Conservation (phyloP, 805 yeast genomes). For the Komagataella pastoris region DNA sequence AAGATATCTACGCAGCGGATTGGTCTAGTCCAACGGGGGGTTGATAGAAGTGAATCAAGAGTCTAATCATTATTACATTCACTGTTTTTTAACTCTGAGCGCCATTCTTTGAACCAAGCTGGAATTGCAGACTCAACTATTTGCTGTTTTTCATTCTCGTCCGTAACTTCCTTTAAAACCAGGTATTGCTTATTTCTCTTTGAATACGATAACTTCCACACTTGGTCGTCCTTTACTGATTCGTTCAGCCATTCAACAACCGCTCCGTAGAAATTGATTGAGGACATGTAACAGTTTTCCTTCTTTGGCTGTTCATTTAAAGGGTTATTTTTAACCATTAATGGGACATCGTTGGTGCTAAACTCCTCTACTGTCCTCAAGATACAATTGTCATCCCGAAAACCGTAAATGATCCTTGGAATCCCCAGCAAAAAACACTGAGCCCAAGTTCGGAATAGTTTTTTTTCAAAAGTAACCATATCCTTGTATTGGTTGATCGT, state of each 20-base stretch:
- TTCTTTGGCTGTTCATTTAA: conserved; percentile 19
- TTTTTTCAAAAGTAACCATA: conserved; percentile 57
- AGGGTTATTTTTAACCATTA: conserved; percentile 41
- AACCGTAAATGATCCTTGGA: conserved; percentile 72
- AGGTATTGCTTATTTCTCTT: conserved; percentile 31
- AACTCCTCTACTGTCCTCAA: conserved; percentile 62
- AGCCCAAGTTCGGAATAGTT: conserved; percentile 78
- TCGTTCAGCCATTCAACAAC: conserved; percentile 64
- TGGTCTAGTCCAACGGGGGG: not conserved
- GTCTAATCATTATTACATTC: not conserved
- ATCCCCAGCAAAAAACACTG: conserved; percentile 86
- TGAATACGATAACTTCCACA: conserved; percentile 44
- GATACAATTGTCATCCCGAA: conserved; percentile 60
- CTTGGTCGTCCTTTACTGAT: conserved; percentile 31
- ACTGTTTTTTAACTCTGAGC: not conserved
- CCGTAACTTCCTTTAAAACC: conserved; percentile 31
- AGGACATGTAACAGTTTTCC: conserved; percentile 59
- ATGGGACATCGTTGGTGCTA: conserved; percentile 68
- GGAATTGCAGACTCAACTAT: not conserved
- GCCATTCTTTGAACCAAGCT: not conserved
- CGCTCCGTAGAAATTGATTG: conserved; percentile 80
- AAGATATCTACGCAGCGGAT: not conserved
- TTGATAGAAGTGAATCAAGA: not conserved
- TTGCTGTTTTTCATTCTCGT: conserved; percentile 4
- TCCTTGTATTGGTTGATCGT: conserved; percentile 42